Base-by-base conservation (phyloP, 2,329 filamentous ascomycete species). In the Colletotrichum magnum region DNA sequence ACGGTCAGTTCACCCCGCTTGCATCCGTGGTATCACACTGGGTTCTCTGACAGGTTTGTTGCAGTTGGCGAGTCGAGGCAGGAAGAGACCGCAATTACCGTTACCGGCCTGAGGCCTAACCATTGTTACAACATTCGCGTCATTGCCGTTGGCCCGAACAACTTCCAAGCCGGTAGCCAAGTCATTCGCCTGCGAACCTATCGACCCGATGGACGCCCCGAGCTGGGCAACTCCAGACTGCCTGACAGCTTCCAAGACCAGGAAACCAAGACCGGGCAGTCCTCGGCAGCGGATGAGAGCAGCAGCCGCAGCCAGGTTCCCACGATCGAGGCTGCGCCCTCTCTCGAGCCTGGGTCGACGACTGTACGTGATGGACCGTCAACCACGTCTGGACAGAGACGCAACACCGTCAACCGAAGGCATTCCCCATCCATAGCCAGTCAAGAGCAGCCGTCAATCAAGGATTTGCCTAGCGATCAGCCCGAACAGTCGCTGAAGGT, bases 91-190 rank as follows among this genome's bases (percentile, higher is more conserved):
- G 93, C 94, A n/a, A 94, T 98, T 61, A 95, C 93, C 53, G 94
- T 99, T 64, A 94, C 93, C 39, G 94, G 95, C 47, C 86, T 99
- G 7, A 91, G 92, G 74, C 94, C 96, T 0, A 91, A 92, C 72
- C 93, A 93, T 75, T 97, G 95, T 76, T 98, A 98, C 82, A 97
- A 97, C 73, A 91, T 99, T 32, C 92, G 95, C 69, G 94, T 98
- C 62, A 93, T 98, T 73, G 94, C 95, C 47, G 92, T 98, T 62
- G 97, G 95, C 57, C 89, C 92, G 36, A 94, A 95, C 74, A 97
- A 96, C 79, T 98, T 98, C 75, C 94, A 97, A 77, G 94, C 95
- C 0, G 93, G 94, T 45, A 98, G 96, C 79, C 87, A 90, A 5
- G 90, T 97, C 45, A 91, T 98, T 72, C 92, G 96, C 63, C 85